Percentiles rank a stretch among this genome's conserved stretches.
Evolutionary conservation across 768 basidiomycete genomes (phyloP).

Genomic region (Mycena maculata): DNA sequence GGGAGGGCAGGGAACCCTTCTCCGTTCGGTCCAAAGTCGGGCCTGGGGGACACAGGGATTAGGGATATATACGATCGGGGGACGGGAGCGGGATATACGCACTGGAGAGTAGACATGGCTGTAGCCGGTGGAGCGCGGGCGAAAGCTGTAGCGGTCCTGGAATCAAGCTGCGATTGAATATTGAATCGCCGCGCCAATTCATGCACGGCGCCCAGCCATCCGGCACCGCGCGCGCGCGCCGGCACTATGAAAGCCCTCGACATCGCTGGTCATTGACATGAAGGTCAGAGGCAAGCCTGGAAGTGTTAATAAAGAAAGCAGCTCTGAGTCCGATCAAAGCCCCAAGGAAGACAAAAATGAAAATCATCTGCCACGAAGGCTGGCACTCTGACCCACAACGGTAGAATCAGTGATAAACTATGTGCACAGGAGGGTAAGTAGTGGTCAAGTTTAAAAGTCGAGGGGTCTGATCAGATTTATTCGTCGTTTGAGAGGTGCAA

Average conservation of each 20-base stretch:
- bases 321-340: too few relatives aligned
- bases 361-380: too few relatives aligned
- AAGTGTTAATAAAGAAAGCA: too few relatives aligned
- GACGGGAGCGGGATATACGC: background rate
- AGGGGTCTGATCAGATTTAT: too few relatives aligned
- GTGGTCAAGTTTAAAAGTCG: too few relatives aligned
- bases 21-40: slow-evolving; percentile 46
- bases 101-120: slow-evolving; percentile 5
- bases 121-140: background rate
- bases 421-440: too few relatives aligned
- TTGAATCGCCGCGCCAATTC: slow-evolving; percentile 29
- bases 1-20: slow-evolving; percentile 66
- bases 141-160: slow-evolving; percentile 19
- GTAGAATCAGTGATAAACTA: too few relatives aligned
- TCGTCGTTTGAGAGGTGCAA: too few relatives aligned
- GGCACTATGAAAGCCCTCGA: background rate
- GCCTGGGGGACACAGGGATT: slow-evolving; percentile 35
- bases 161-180: slow-evolving; percentile 14
- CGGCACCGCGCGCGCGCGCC: background rate
- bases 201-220: background rate
- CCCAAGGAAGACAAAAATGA: too few relatives aligned
- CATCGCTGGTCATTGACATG: background rate
- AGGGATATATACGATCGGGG: too few relatives aligned
- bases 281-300: too few relatives aligned
- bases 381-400: too few relatives aligned